Evolutionary conservation across 2,329 filamentous ascomycete genomes (phyloP), one percentile per base, ranked within the genome.

Genomic region (Ceratocystis cacaofunesta): DNA sequence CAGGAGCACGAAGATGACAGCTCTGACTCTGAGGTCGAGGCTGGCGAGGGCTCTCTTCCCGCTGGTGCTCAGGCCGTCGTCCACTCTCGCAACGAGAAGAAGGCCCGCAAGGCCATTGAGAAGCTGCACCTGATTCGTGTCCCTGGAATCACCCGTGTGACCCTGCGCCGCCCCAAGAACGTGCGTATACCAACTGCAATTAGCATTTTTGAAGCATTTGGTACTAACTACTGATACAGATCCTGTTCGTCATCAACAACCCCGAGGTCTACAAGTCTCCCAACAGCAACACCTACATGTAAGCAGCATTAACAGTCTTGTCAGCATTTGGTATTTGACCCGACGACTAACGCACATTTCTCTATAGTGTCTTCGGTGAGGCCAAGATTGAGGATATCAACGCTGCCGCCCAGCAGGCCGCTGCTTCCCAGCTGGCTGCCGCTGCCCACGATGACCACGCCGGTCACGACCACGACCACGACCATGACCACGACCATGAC

Each of bases 361-460:
- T 32, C 4, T 55, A 57, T 72, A 96, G 92, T 80, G 95, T 97
- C 79, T 99, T 99, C 77, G 94, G 94, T 78, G 95, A 99, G 84
- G 94, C 95, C 76, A 99, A 99, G 89, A 97, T 99, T 71, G 94
- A 99, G 85, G 95, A 99, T 79, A 84, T 97, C 74, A 99, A 97
- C 87, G 95, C 94, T 73, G 90, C 92, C 76, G 92, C 92, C 74
- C 94, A 97, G 82, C 90, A 92, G 73, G 90, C 89, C 71, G 94
- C 94, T 73, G 92, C 92, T 72, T 90, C 95, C 80, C 92, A 96
- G 81, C 89, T 99, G 72, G 91, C 91, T 73, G 86, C 86, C 73
- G 87, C 85, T 72, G 82, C 82, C 68, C 80, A 80, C 71, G 78
- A 80, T 71, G 80, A 79, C 71, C 77, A 79, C 72, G 78, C 79